A percentile compares a stretch with the other conserved stretches of the same genome.
Conservation (phyloP, 106 monocot genomes). For the Dioscorea zingiberensis region DNA sequence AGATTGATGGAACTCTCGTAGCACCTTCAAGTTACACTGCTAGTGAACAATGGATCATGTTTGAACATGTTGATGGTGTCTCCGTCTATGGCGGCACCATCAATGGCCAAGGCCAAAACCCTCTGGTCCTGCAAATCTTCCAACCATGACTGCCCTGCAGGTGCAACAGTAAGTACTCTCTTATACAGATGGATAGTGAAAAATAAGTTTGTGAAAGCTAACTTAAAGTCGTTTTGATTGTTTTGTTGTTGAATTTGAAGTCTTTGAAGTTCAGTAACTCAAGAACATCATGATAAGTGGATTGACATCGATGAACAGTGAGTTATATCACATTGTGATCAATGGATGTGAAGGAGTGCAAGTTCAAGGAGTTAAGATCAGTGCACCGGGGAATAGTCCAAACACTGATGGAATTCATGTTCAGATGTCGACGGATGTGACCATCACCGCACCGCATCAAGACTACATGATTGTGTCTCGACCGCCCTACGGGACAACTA, state of each 20-base stretch:
- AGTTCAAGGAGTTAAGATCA: slow-evolving; percentile 33
- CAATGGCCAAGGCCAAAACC: slow-evolving; percentile 43
- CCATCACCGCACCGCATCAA: slow-evolving; percentile 26
- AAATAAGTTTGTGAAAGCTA: no score
- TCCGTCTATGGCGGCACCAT: slow-evolving; percentile 45
- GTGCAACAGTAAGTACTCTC: slow-evolving; percentile 46
- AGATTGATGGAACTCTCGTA: slow-evolving; percentile 42
- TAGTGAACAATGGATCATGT: slow-evolving; percentile 33
- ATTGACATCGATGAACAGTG: slow-evolving; percentile 56
- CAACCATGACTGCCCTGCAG: slow-evolving; percentile 27
- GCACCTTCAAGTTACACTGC: slow-evolving; percentile 14
- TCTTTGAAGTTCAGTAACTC: slow-evolving; percentile 48
- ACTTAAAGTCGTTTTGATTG: no score
- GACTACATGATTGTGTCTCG: slow-evolving; percentile 83
- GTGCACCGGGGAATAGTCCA: slow-evolving; percentile 51
- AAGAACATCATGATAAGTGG: slow-evolving; percentile 46
- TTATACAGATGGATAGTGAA: no score
- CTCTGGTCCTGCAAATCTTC: slow-evolving; percentile 55
- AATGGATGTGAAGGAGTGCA: slow-evolving; percentile 30
- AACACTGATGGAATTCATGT: slow-evolving; percentile 80
- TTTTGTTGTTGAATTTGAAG: slow-evolving; percentile 15
- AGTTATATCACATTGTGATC: slow-evolving; percentile 61
- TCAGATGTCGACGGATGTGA: slow-evolving; percentile 51
- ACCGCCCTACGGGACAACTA: slow-evolving; percentile 42
- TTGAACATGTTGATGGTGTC: slow-evolving; percentile 43